Evolutionary conservation across 352 stramenopile genomes (phyloP).

Genomic region (Plasmopara muralis): DNA sequence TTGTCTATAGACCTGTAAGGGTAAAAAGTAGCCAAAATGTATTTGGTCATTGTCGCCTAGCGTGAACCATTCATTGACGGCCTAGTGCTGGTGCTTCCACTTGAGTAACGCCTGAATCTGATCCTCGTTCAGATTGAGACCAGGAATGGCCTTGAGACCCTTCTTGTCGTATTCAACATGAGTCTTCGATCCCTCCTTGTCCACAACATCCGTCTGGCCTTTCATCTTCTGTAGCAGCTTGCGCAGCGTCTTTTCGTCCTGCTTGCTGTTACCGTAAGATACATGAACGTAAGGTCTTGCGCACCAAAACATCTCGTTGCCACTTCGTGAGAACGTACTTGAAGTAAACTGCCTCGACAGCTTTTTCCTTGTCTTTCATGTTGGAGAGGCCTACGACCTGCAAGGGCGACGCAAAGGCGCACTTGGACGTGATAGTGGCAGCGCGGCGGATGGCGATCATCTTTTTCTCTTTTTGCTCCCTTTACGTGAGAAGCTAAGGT

Average conservation of each 20-base stretch:
- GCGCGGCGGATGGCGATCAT: slow-evolving; percentile 71
- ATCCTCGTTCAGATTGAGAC: slow-evolving; percentile 55
- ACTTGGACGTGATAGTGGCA: slow-evolving; percentile 36
- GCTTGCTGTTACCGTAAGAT: slow-evolving; percentile 47
- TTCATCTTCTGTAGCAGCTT: slow-evolving; percentile 87
- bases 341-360: slow-evolving; percentile 71
- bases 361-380: slow-evolving; percentile 70
- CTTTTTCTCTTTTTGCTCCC: slow-evolving; percentile 1
- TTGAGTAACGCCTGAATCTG: slow-evolving; percentile 78
- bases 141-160: slow-evolving; percentile 56
- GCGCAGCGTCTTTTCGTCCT: slow-evolving; percentile 81
- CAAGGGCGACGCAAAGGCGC: slow-evolving; percentile 38
- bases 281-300: slow-evolving; percentile 5
- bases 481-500: neutral
- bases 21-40: neutral
- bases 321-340: slow-evolving; percentile 47
- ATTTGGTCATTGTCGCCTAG: neutral
- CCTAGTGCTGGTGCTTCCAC: slow-evolving; percentile 87
- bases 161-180: slow-evolving; percentile 75
- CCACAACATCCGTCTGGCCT: slow-evolving; percentile 60
- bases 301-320: slow-evolving; percentile 4
- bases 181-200: slow-evolving; percentile 54
- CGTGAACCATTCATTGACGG: neutral
- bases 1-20: too few relatives aligned
- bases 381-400: slow-evolving; percentile 43